Conservation (phyloP, 192 early-diverging fungal species). For the Geranomyces variabilis region DNA sequence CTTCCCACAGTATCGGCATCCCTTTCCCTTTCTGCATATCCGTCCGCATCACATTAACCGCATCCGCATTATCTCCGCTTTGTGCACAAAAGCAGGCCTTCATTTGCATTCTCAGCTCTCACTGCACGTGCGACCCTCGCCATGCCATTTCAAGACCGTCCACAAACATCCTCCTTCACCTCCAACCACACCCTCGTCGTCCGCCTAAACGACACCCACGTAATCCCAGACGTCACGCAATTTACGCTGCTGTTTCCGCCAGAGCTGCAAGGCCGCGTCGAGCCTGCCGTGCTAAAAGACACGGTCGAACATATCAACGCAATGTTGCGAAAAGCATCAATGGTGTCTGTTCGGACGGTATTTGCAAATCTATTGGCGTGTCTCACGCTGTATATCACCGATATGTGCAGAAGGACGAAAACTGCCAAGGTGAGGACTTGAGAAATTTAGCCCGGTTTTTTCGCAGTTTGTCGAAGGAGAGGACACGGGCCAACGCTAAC, state of each 20-base stretch:
- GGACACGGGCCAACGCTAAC: no score
- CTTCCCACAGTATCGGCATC: no score
- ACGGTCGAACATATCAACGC: not conserved
- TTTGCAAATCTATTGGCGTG: not conserved
- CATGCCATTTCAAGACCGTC: not conserved
- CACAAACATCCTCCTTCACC: not conserved
- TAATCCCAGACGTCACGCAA: slow-evolving; percentile 1
- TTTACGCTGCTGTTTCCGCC: not conserved
- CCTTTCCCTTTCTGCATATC: no score
- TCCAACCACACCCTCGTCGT: slow-evolving; percentile 3
- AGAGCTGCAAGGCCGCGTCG: not conserved
- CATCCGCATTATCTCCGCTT: no score
- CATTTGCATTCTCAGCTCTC: no score
- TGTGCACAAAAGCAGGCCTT: no score
- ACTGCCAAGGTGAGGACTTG: not conserved
- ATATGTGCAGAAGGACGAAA: not conserved
- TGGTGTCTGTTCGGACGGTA: not conserved
- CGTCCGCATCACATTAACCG: no score
- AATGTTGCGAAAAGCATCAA: not conserved
- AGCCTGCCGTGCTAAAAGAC: not conserved
- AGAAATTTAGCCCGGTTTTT: no score
- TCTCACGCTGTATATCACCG: not conserved
- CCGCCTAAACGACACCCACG: not conserved
- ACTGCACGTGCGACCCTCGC: no score
- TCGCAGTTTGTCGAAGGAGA: no score